Evolutionary conservation across 208 protist species (phyloP), one percentile per base, ranked within the genome.

Genomic region (Kentomonas sorsogonicus): DNA sequence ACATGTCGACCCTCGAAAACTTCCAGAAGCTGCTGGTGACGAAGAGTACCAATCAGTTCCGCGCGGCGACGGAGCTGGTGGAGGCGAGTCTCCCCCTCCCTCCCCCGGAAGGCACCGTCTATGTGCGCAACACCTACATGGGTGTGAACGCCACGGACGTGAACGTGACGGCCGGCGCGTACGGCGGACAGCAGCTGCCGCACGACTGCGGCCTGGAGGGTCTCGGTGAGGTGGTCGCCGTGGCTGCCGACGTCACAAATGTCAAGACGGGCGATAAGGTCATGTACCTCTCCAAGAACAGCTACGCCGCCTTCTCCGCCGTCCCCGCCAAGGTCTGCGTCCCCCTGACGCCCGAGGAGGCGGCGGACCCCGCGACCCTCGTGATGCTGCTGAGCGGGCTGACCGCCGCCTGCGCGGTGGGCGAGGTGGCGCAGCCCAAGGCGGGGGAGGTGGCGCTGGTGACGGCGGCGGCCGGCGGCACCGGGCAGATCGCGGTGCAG

Each of bases 141-240:
- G 85, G 80, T 29, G 66, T 89, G 41, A 92, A 92, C 66, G 85
- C 85, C 6, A 89, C 75, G 30, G 85, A 92, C 53, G 23, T 89
- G 31, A 86, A 87, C 66, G 86, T 85, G 60, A 72, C 73, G 9
- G 72, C 66, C 41, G 80, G 79, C 10, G 59, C 63, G 34, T 83
- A 89, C 66, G 58, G 61, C 23, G 58, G 69, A 43, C 56, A 54
- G 23, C 31, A 44, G 45, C 61, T 70, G 3, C 85, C 85, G 7
- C 82, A 84, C 51, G 85, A 89, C 53, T 89, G 77, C 59, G 85
- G 85, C 20, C 86, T 92, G 40, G 85, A 92, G 72, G 80, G 65
- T 3, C 61, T 83, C 40, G 85, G 85, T 29, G 70, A 70, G 25
- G 67, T 92, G 11, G 62, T 85, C 53, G 60, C 60, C 13, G 41